Base-by-base conservation (phyloP, 2,329 filamentous ascomycete genomes). In the Pseudocercospora macadamiae region DNA sequence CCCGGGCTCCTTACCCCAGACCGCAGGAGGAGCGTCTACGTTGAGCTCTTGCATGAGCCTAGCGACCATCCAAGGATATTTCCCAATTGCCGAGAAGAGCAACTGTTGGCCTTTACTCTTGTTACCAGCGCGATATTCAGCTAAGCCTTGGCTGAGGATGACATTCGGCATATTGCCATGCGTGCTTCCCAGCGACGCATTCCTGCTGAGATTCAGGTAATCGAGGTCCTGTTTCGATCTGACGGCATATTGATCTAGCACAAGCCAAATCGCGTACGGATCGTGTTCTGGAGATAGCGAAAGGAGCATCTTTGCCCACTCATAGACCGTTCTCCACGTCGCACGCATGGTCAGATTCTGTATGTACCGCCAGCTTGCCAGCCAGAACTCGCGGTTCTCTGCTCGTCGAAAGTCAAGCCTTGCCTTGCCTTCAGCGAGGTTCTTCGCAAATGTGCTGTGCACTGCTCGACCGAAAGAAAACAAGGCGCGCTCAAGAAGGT, bases 391-490 rank as follows among this genome's bases (percentile, higher is more conserved):
- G 42, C 95, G 84, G 73, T 97, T 97, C 73, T 96, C 93, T 0
- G 89, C 88, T 34, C 91, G 82, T 18, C 82, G 77, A 71, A 97
- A 97, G 70, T 93, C 86, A 8, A 99, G 78, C 14, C 91, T 84
- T 4, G 91, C 93, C 65, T 87, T 87, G 30, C 95, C 95, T 70
- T 88, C 83, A 55, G 89, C 84, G 4, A 99, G 76, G 63, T 88
- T 87, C 56, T 85, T 85, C 6, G 88, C 82, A 73, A 97, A 99
- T 0, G 89, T 86, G 7, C 91, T 93, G 60, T 95, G 87, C 0
- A 91, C 87, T 3, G 92, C 90, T 34, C 93, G 86, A n/a, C 93
- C 95, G 71, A 97, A 93, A 0, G 90, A 90, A 77, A 97, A 97
- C 4, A 99, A 82, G 0, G 93, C 93, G 45, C 95, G 85, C 76